Evolutionary conservation across 1,284 basidiomycete species (phyloP), one percentile per base, ranked within the genome.

Genomic region (Tilletia setariae): DNA sequence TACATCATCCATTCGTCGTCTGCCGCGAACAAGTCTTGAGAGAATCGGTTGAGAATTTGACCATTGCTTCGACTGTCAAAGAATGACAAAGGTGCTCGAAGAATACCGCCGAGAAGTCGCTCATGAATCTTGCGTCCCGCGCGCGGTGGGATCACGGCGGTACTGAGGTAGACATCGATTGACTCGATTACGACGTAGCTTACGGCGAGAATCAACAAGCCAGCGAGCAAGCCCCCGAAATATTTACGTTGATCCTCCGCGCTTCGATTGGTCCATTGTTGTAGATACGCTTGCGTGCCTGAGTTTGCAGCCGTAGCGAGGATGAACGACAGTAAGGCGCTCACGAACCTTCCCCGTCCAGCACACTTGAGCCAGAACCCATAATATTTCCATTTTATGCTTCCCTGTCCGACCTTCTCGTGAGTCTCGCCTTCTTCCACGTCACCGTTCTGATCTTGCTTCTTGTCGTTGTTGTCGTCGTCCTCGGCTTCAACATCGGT

Each of bases 11-110:
- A 53, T 53, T 53, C 23, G 21, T 53, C 21, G 13, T 77, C 76
- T 19, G 77, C 30, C 46, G 72, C 70, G 64, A 73, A 74, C 32
- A 78, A 65, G 28, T 77, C 76, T 32, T 77, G 76, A 35, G 76
- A 78, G 51, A 77, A 77, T 61, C 76, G 72, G 40, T 77, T 77
- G 49, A 73, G 63, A 66, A 78, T 72, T 43, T 72, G 72, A 1
- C 77, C 77, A 25, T 68, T 49, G 15, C 69, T 68, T 63, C 70
- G 74, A 32, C 67, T 70, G 42, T 64, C 64, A 63, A 78, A 78
- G 65, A 74, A 74, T 15, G 68, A 70, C 8, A 78, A 44, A 1
- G 73, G 70, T 30, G 77, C 70, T 1, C 59, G 64, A 23, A 74
- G 64, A 1, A 76, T 70, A 23, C 70, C 73, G 15, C 42, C 63